These are phyloP conservation scores for Paramecium sexaurelia DNA, from an alignment of 73 alveolate species.

Conservation along the genomic window DNA sequence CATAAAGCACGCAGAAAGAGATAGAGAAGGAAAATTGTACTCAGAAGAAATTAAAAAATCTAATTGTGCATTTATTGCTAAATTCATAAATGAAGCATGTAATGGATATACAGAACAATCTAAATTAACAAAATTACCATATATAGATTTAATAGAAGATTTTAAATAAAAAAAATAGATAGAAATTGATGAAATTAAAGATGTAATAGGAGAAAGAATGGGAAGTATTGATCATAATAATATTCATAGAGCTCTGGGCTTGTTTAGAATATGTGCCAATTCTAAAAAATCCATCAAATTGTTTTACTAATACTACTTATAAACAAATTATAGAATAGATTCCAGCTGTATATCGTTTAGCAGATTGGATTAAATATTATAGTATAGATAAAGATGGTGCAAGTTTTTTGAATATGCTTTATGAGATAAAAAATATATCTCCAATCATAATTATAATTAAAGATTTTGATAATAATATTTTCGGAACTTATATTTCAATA, in stretches of 20 bases:
- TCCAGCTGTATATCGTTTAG: conserved; percentile 54
- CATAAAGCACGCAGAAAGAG: conserved; percentile 21
- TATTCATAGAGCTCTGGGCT: conserved; percentile 29
- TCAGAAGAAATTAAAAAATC: conserved; percentile 9
- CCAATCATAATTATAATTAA: neutral
- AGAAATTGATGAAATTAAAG: neutral
- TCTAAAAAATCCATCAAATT: conserved; percentile 3
- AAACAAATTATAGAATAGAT: neutral
- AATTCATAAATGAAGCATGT: neutral
- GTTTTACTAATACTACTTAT: conserved; percentile 30
- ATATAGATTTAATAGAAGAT: neutral
- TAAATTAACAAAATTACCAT: conserved; percentile 25
- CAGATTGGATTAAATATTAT: neutral
- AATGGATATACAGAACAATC: neutral
- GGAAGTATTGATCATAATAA: neutral
- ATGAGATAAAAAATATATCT: neutral
- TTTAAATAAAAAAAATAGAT: neutral
- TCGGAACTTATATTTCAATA: neutral
- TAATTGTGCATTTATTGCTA: neutral
- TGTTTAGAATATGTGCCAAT: conserved; percentile 39
- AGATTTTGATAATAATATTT: neutral
- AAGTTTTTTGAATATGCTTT: neutral
- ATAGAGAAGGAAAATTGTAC: neutral
- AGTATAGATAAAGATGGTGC: neutral
- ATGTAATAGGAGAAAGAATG: conserved; percentile 47